phyloP scores from a whole-genome alignment of 805 yeast species.

The Pichia sporocuriosa region DNA sequence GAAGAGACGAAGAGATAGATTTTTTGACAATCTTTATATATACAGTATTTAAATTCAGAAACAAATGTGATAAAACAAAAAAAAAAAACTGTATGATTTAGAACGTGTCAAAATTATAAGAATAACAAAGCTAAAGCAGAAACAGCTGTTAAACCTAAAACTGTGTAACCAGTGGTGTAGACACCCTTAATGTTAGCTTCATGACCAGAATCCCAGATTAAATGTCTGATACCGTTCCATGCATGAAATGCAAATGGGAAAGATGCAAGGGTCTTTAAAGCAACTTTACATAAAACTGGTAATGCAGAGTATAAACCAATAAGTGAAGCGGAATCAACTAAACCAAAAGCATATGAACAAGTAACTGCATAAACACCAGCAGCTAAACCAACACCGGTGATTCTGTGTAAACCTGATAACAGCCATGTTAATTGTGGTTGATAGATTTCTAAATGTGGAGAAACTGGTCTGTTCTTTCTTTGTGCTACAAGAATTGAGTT shows the following conservation, averaged over 20 bases:
- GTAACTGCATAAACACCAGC: constrained; percentile 74
- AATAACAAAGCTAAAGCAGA: constrained; percentile 54
- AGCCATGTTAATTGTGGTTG: constrained; percentile 85
- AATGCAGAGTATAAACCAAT: constrained; percentile 52
- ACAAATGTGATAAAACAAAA: no score
- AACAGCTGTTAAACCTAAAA: constrained; percentile 55
- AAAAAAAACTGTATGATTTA: neutral
- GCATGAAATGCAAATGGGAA: constrained; percentile 85
- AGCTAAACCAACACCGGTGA: constrained; percentile 81
- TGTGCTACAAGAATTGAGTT: constrained; percentile 68
- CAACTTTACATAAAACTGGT: constrained; percentile 56
- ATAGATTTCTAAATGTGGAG: constrained; percentile 88
- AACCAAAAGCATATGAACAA: constrained; percentile 63
- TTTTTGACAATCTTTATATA: no score
- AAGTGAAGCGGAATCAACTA: constrained; percentile 49
- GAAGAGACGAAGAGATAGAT: neutral
- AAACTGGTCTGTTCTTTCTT: constrained; percentile 80
- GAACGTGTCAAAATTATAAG: constrained; percentile 20
- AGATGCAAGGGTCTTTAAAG: constrained; percentile 63
- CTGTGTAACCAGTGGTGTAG: constrained; percentile 84
- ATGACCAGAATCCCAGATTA: constrained; percentile 86
- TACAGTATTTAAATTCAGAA: no score
- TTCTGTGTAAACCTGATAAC: constrained; percentile 77
- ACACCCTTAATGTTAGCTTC: constrained; percentile 82
- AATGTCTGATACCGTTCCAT: constrained; percentile 85